Percentiles rank a stretch among this genome's conserved stretches.
These are phyloP conservation scores for Dendryphion nanum DNA, from an alignment of 2,329 filamentous ascomycete genomes.

Conservation along the genomic window DNA sequence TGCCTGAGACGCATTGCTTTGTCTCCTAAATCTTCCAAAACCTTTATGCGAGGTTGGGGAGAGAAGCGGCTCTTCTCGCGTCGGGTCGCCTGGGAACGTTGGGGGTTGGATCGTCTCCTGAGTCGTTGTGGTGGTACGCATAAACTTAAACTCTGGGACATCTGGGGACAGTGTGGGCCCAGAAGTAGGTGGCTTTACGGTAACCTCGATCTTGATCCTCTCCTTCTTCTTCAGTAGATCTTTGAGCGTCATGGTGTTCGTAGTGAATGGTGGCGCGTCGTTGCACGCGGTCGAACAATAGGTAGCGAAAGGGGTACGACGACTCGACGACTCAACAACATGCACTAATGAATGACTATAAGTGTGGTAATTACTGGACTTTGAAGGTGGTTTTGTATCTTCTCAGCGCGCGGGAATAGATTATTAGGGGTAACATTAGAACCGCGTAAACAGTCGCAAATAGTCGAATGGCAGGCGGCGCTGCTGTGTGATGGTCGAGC, in stretches of 20 bases:
- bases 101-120: constrained; percentile 78
- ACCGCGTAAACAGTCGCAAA: constrained; percentile 9
- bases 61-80: constrained; percentile 26
- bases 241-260: constrained; percentile 55
- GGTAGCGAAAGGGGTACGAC: not conserved
- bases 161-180: constrained; percentile 27
- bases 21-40: constrained; percentile 33
- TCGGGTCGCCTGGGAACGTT: constrained; percentile 45
- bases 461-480: constrained; percentile 22
- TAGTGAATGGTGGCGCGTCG: constrained; percentile 2
- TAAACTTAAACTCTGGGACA: constrained; percentile 70
- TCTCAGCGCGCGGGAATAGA: constrained; percentile 22
- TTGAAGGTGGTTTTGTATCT: constrained; percentile 33
- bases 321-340: constrained; percentile 6
- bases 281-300: not conserved
- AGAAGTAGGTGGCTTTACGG: constrained; percentile 11
- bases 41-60: constrained; percentile 25
- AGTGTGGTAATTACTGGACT: constrained; percentile 18
- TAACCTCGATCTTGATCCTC: constrained; percentile 44
- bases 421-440: too few species aligned
- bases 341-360: not conserved
- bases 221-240: constrained; percentile 65
- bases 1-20: constrained; percentile 30
- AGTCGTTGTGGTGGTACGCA: constrained; percentile 78
- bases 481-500: constrained; percentile 21